A percentile compares a stretch with the other conserved stretches of the same genome.
Evolutionary conservation across 257 asterid species (phyloP).

Genomic region (Jacaranda mimosifolia): DNA sequence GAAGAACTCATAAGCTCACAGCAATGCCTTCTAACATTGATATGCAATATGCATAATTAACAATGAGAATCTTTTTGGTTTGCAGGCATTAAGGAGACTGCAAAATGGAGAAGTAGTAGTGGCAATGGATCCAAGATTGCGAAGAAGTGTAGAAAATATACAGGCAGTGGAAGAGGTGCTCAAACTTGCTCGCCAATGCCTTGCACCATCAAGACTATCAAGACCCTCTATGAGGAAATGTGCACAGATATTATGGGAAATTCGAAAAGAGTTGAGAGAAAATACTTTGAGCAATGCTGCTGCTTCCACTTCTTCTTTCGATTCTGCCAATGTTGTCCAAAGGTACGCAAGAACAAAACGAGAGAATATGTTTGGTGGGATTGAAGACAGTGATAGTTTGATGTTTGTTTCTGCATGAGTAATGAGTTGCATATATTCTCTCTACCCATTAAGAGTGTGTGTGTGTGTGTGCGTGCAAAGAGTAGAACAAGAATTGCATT

Average conservation of each 20-base stretch:
- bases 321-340: conserved; percentile 40
- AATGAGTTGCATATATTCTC: background rate
- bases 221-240: conserved; percentile 81
- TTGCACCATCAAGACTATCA: conserved; percentile 61
- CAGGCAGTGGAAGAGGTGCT: conserved; percentile 62
- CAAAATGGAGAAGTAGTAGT: conserved; percentile 52
- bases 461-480: too few species aligned
- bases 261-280: conserved; percentile 57
- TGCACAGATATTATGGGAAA: conserved; percentile 67
- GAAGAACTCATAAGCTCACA: too few species aligned
- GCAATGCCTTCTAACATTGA: too few species aligned
- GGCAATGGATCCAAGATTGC: conserved; percentile 73
- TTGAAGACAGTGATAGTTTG: conserved; percentile 39
- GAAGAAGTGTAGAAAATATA: conserved; percentile 52
- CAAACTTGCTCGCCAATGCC: conserved; percentile 66
- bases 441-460: too few species aligned
- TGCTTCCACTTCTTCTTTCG: conserved; percentile 37
- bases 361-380: conserved; percentile 42
- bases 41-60: too few species aligned
- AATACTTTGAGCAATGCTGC: background rate
- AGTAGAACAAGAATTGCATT: too few species aligned
- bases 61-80: background rate
- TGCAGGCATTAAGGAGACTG: conserved; percentile 67
- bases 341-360: conserved; percentile 26
- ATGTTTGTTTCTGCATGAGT: conserved; percentile 52